Evolutionary conservation across 345 rosid genomes (phyloP).

Genomic region (Dimocarpus longan): DNA sequence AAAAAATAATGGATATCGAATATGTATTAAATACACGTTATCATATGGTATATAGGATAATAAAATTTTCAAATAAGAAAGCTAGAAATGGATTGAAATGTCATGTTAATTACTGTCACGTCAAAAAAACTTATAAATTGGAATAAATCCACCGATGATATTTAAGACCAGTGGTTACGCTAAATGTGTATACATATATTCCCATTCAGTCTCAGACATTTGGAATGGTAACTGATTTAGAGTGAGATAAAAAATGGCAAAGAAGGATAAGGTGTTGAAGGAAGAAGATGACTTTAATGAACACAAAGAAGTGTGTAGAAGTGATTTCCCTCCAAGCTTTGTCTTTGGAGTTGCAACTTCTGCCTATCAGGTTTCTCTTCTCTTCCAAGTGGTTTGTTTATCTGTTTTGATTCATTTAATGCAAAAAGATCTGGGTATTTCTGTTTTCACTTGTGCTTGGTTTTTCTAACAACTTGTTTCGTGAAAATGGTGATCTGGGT

Average conservation of each 20-base stretch:
- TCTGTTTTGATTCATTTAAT: neutral
- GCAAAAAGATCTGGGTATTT: slow-evolving; percentile 8
- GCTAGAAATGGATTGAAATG: too few relatives aligned
- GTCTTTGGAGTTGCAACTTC: slow-evolving; percentile 70
- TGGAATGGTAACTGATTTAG: too few relatives aligned
- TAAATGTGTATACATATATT: too few relatives aligned
- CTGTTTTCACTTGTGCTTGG: neutral
- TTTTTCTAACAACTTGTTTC: neutral
- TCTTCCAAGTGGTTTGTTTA: neutral
- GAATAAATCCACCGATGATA: too few relatives aligned
- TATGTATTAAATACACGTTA: too few relatives aligned
- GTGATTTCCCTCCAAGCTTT: slow-evolving; percentile 55
- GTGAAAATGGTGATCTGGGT: neutral
- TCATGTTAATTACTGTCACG: too few relatives aligned
- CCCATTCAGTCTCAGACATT: too few relatives aligned
- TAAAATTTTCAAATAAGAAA: too few relatives aligned
- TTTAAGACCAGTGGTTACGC: too few relatives aligned
- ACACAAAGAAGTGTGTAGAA: slow-evolving; percentile 27
- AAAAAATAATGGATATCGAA: too few relatives aligned
- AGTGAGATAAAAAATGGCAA: slow-evolving; percentile 24
- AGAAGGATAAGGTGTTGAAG: slow-evolving; percentile 34
- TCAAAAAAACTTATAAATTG: too few relatives aligned
- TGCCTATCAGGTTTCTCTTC: slow-evolving; percentile 50
- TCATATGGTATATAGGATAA: too few relatives aligned
- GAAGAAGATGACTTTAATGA: neutral